Evolutionary conservation across 352 stramenopile genomes (phyloP), one percentile per base, ranked within the genome.

Genomic region (Phytophthora capsici): DNA sequence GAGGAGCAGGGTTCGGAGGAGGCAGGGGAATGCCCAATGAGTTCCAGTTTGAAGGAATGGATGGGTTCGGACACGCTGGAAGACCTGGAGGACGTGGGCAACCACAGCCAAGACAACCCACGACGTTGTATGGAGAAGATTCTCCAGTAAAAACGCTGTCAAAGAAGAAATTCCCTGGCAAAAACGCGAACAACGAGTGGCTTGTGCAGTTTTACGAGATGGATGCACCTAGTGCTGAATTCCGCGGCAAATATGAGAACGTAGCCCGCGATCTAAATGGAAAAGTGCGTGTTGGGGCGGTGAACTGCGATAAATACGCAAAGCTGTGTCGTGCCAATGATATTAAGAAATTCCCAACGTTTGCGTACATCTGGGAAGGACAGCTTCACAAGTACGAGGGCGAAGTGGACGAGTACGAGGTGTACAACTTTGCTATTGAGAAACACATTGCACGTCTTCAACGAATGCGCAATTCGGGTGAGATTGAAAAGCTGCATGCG

Each of bases 391-490:
- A 66, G 40, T 91, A 78, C 48, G 73, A 90, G 2, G 86, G 86
- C n/a, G 78, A 87, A 3, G 30, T 91, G 51, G 84, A 91, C 60
- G 86, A 95, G 63, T 93, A 91, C 55, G 52, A 70, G 16, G 82
- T 95, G 45, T 93, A 93, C 66, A 93, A 92, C 36, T 95, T 95
- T 71, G 86, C 86, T 1, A 81, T 93, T 54, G 83, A 93, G 49
- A 90, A 90, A 41, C 84, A 95, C 66, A 88, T 90, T 40, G 84
- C 67, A 14, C 78, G 81, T 12, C 63, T 93, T 20, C 76, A 89
- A 50, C 81, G 73, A 28, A 80, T 89, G 79, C 86, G 86, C 51
- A 76, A 81, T 2, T 68, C 71, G 3, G 86, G 84, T 7, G 82
- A 88, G 44, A 64, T 95, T 37, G 86, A 95, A 50, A 86, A 88